Base-by-base conservation (phyloP, 2,329 filamentous ascomycete species). In the Lachnellula occidentalis region DNA sequence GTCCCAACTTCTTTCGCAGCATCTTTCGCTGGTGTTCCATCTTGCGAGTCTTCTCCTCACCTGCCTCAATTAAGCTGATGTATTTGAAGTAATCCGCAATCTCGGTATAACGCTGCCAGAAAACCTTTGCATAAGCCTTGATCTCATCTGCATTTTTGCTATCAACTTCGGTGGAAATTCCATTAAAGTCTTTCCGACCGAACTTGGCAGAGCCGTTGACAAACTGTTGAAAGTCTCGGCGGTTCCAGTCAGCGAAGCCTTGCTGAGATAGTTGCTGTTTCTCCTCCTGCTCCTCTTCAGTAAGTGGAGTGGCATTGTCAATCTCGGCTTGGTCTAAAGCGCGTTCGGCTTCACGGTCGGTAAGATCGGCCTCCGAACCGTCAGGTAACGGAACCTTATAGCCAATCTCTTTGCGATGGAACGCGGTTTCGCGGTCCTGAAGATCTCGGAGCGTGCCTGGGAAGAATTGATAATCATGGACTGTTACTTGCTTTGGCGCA, bases 401-500 rank as follows among this genome's bases (percentile, higher is more conserved):
- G 24, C 87, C 88, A 63, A 97, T 96, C 69, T 97, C 91, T 72
- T 97, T 97, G 59, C 94, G 87, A 70, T 95, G 96, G 70, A 81
- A 95, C 0, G 94, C 92, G 0, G 94, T 99, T 74, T 99, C 94
- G 65, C 92, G 90, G 60, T 99, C 94, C 70, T 99, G 94, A 7
- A 99, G 79, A 64, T 96, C 91, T 27, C 86, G 83, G 9, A 99
- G 82, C 45, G 86, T 81, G 0, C 85, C 78, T 0, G 92, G 92
- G 71, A 96, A 99, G 75, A 99, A 99, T 67, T 99, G 94, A 71
- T 96, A 97, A 71, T 99, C 94, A 66, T 97, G 92, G 41, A 96
- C 88, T 4, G 85, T 77, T 50, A 95, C 83, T 70, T 99, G 94
- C 73, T 95, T 96, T 0, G 94, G 94, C 9, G 94, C 90, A 53